Percentiles rank a stretch among this genome's conserved stretches.
These are phyloP conservation scores for Madurella fahalii DNA, from an alignment of 2,329 filamentous ascomycete species.

Conservation along the genomic window DNA sequence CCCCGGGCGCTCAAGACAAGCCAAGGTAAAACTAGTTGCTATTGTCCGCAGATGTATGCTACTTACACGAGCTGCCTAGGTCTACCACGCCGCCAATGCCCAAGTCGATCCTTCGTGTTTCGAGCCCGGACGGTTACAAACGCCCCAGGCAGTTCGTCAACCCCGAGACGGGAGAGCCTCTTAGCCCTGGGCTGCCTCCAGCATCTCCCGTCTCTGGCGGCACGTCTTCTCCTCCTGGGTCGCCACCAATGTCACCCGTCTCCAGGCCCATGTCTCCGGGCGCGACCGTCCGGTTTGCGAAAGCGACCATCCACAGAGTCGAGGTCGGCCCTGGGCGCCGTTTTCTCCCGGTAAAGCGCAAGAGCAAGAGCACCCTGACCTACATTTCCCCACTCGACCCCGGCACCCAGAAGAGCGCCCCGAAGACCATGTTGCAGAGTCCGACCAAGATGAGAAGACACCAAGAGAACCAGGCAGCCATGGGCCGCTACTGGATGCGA, in stretches of 20 bases:
- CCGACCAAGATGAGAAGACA: slow-evolving; percentile 25
- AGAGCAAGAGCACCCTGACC: slow-evolving; percentile 27
- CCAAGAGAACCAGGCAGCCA: slow-evolving; percentile 27
- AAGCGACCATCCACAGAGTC: slow-evolving; percentile 27
- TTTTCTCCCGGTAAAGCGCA: slow-evolving; percentile 26
- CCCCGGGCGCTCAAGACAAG: slow-evolving; percentile 5
- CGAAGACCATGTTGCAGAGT: slow-evolving; percentile 21
- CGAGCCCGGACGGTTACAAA: slow-evolving; percentile 22
- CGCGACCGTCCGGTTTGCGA: slow-evolving; percentile 27
- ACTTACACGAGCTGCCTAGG: slow-evolving; percentile 2
- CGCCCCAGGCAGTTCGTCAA: slow-evolving; percentile 17
- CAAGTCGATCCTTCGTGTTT: slow-evolving; percentile 26
- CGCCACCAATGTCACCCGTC: slow-evolving; percentile 18
- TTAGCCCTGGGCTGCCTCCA: slow-evolving; percentile 4
- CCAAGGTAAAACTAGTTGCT: slow-evolving; percentile 10
- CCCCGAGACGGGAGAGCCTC: slow-evolving; percentile 9
- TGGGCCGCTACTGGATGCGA: slow-evolving; percentile 27
- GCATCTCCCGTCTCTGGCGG: background rate
- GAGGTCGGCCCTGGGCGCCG: slow-evolving; percentile 25
- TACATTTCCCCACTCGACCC: slow-evolving; percentile 27
- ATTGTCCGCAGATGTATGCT: background rate
- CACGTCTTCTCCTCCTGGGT: slow-evolving; percentile 4
- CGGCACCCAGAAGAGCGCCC: slow-evolving; percentile 16
- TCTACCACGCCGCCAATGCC: slow-evolving; percentile 15
- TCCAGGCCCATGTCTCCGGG: slow-evolving; percentile 19